Evolutionary conservation across 106 monocot genomes (phyloP).

Genomic region (Dioscorea alata): DNA sequence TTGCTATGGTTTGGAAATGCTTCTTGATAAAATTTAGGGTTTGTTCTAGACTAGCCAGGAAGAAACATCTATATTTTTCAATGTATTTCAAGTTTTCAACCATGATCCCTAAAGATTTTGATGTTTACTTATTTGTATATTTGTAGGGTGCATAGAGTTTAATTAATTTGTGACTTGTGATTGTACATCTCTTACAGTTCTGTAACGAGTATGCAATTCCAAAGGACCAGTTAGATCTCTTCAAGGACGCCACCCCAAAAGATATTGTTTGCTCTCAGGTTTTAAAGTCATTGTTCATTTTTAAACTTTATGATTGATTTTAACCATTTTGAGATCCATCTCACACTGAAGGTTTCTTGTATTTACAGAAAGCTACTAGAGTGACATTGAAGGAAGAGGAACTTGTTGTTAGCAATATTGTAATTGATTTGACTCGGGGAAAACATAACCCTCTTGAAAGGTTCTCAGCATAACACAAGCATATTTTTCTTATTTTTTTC

Average conservation of each 20-base stretch:
- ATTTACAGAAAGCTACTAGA: conserved; percentile 44
- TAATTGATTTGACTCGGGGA: conserved; percentile 87
- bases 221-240: conserved; percentile 74
- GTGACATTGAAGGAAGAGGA: conserved; percentile 75
- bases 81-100: neutral
- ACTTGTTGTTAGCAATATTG: conserved; percentile 84
- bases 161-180: neutral
- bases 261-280: conserved; percentile 96
- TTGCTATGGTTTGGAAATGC: too few species aligned
- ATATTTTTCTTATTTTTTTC: neutral
- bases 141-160: neutral
- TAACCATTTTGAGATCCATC: neutral
- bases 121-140: neutral
- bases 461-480: conserved; percentile 16
- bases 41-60: too few species aligned
- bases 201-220: conserved; percentile 93
- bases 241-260: conserved; percentile 64
- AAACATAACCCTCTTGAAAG: conserved; percentile 82
- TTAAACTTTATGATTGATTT: neutral
- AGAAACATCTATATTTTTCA: too few species aligned
- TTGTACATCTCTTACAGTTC: conserved; percentile 40
- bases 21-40: too few species aligned
- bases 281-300: neutral
- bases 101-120: neutral
- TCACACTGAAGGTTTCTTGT: neutral